Percentiles rank a stretch among this genome's conserved stretches.
Evolutionary conservation across 371 early-diverging fungal genomes (phyloP).

Genomic region (Basidiobolus heterosporus): DNA sequence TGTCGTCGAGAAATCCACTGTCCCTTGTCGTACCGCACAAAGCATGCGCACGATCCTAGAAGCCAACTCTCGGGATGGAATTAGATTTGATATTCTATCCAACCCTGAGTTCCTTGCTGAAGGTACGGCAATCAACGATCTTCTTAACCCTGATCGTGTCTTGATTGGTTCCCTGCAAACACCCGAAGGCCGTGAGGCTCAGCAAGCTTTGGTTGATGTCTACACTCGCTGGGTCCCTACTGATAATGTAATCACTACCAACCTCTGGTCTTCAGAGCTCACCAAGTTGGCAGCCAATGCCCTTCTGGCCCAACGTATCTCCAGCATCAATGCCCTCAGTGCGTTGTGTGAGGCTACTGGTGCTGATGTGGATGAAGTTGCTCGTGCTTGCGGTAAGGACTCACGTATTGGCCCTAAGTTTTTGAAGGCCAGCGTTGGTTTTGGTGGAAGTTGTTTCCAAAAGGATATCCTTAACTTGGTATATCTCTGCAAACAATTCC

Average conservation of each 20-base stretch:
- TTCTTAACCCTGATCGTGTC: constrained; percentile 80
- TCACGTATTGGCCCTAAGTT: constrained; percentile 81
- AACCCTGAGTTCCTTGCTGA: constrained; percentile 96
- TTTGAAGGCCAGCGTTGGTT: constrained; percentile 82
- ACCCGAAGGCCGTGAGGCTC: constrained; percentile 56
- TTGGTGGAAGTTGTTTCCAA: constrained; percentile 92
- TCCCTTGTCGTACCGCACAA: constrained; percentile 87
- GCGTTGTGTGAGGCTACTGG: constrained; percentile 92
- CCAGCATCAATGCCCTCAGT: constrained; percentile 79
- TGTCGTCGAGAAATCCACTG: constrained; percentile 89
- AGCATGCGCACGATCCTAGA: constrained; percentile 75
- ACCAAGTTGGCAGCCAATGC: constrained; percentile 90
- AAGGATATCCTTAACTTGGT: constrained; percentile 89
- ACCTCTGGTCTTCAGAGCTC: constrained; percentile 90
- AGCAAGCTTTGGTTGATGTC: constrained; percentile 54
- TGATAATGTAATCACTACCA: constrained; percentile 77
- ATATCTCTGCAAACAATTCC: constrained; percentile 65
- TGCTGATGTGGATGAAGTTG: constrained; percentile 84
- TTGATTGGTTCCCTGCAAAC: constrained; percentile 79
- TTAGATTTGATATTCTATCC: constrained; percentile 75
- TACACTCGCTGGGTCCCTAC: constrained; percentile 67
- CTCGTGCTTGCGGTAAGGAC: constrained; percentile 80
- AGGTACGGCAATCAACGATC: constrained; percentile 78
- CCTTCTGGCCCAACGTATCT: constrained; percentile 88
- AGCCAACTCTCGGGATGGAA: constrained; percentile 51